Percentiles rank a stretch among this genome's conserved stretches.
phyloP scores from a whole-genome alignment of 352 stramenopile species.

The Phytophthora sp. region DNA sequence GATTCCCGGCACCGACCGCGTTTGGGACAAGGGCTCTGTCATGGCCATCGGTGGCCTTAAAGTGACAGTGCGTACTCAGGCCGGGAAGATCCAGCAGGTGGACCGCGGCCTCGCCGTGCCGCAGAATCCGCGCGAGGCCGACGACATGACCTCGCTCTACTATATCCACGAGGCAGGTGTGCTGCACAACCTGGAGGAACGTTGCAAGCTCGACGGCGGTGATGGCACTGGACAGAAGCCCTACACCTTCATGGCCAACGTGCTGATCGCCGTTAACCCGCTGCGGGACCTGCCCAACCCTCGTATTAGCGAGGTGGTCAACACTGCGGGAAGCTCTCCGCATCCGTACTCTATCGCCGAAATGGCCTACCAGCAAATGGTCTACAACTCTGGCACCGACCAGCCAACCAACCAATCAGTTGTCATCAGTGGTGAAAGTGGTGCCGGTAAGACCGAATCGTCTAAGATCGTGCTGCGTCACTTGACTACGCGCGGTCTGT shows the following conservation, averaged over 20 bases:
- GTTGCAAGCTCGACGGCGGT: conserved; percentile 87
- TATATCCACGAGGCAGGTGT: conserved; percentile 96
- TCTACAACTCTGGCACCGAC: conserved; percentile 87
- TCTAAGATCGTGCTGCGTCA: conserved; percentile 92
- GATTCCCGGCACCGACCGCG: conserved; percentile 71
- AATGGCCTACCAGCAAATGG: conserved; percentile 93
- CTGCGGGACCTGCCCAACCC: conserved; percentile 85
- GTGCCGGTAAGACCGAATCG: conserved; percentile 90
- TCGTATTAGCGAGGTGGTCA: conserved; percentile 77
- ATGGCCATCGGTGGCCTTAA: conserved; percentile 89
- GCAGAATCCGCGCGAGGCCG: conserved; percentile 81
- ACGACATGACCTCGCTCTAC: conserved; percentile 95
- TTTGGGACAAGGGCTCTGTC: conserved; percentile 83
- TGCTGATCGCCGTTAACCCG: conserved; percentile 93
- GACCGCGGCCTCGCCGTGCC: conserved; percentile 76
- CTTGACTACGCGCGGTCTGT: conserved; percentile 86
- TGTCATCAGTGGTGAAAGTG: conserved; percentile 87
- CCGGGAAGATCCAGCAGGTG: conserved; percentile 88
- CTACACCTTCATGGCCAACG: conserved; percentile 95
- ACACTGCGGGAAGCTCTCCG: conserved; percentile 70
- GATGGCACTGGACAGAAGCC: conserved; percentile 73
- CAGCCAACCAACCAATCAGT: conserved; percentile 89
- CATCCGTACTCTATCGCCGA: conserved; percentile 91
- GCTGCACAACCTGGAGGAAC: conserved; percentile 94
- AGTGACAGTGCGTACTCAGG: conserved; percentile 82